A percentile compares a stretch with the other conserved stretches of the same genome.
These are phyloP conservation scores for Linderniella brevidens DNA, from an alignment of 257 asterid genomes.

Conservation along the genomic window DNA sequence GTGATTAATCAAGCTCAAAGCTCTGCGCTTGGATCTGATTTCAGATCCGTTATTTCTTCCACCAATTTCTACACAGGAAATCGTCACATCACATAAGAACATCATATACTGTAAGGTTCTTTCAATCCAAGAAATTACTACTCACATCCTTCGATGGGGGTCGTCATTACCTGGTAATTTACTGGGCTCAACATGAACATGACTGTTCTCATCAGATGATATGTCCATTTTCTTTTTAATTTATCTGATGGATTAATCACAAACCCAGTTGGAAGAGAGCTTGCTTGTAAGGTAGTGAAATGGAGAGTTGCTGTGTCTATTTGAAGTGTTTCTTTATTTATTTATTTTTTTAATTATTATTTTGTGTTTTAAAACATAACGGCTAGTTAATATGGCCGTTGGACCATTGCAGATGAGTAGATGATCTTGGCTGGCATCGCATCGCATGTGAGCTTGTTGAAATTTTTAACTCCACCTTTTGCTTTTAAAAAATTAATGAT, in stretches of 20 bases:
- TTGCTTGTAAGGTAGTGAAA: too few relatives aligned
- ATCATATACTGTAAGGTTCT: background rate
- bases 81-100: background rate
- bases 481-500: too few relatives aligned
- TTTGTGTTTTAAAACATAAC: too few relatives aligned
- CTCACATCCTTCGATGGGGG: background rate
- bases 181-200: constrained; percentile 22
- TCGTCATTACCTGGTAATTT: constrained; percentile 33
- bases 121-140: background rate
- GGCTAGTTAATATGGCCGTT: too few relatives aligned
- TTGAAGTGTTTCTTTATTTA: too few relatives aligned
- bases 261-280: background rate
- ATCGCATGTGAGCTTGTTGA: too few relatives aligned
- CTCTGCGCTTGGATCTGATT: constrained; percentile 44
- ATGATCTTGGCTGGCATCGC: too few relatives aligned
- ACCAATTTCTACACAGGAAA: constrained; percentile 15
- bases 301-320: background rate
- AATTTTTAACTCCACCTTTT: too few relatives aligned
- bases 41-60: constrained; percentile 54
- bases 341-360: too few relatives aligned
- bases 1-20: constrained; percentile 46
- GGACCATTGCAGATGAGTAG: too few relatives aligned
- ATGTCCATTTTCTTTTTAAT: constrained; percentile 24
- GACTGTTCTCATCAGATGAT: constrained; percentile 36
- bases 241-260: constrained; percentile 11